These are phyloP conservation scores for Huiozyma naganishii DNA, from an alignment of 805 yeast genomes.

Conservation along the genomic window DNA sequence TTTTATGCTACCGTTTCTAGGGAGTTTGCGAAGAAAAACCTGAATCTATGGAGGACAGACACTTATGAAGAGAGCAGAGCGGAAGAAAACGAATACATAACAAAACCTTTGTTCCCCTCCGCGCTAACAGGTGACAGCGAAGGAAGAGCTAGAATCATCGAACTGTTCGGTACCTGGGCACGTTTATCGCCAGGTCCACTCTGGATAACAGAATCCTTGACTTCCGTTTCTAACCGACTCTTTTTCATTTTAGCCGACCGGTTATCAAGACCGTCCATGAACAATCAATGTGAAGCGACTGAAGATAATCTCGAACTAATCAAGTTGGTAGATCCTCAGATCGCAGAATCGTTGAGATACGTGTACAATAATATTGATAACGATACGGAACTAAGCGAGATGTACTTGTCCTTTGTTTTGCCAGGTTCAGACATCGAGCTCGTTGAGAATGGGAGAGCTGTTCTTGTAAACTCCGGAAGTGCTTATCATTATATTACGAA, in stretches of 20 bases:
- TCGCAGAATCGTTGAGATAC: constrained; percentile 48
- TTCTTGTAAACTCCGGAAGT: constrained; percentile 41
- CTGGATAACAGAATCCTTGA: constrained; percentile 84
- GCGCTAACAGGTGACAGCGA: constrained; percentile 36
- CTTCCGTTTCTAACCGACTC: constrained; percentile 57
- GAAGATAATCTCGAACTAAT: constrained; percentile 29
- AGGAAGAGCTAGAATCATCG: constrained; percentile 34
- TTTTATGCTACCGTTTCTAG: constrained; percentile 75
- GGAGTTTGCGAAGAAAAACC: constrained; percentile 49
- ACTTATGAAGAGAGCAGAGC: constrained; percentile 17
- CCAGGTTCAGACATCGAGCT: constrained; percentile 69
- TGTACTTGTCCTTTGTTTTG: constrained; percentile 54
- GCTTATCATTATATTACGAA: constrained; percentile 44
- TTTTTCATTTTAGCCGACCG: constrained; percentile 52
- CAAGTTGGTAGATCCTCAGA: constrained; percentile 41
- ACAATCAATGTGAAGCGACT: not conserved
- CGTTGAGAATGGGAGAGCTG: constrained; percentile 42
- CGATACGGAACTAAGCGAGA: constrained; percentile 28
- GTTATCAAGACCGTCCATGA: constrained; percentile 5
- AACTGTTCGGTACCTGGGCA: constrained; percentile 63
- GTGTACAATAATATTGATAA: constrained; percentile 34
- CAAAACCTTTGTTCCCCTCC: constrained; percentile 61
- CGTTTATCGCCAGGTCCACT: constrained; percentile 75
- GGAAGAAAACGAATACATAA: constrained; percentile 19
- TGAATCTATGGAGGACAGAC: constrained; percentile 59